Base-by-base conservation (phyloP, 1,139 yeast species). In the Candida anutae region DNA sequence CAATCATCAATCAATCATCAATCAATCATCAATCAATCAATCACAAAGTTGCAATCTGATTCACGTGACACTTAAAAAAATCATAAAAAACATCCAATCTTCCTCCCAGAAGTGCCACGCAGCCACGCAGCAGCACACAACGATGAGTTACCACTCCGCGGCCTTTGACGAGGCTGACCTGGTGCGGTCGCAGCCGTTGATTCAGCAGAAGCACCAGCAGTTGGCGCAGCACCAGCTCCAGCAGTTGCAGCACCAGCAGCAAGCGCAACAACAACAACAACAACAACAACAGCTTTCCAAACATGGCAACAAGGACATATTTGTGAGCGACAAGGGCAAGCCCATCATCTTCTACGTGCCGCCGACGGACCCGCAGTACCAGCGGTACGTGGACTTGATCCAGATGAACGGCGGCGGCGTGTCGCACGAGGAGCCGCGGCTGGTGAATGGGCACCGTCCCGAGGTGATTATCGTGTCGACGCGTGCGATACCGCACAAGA, bases 341-440 rank as follows among this genome's bases (percentile, higher is more conserved):
- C 32, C 57, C 15, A 31, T 55, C 35, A 29, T 42, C 12, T 55
- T 56, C 29, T 45, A 39, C 24, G 45, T 56, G 20, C 50, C 52
- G 3, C 24, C 26, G 8, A 37, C 35, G 16, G 60, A 53, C 26
- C 47, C 51, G 5, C 36, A 43, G 10, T 37, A 51, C 22, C 35
- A 42, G 10, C 39, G 43, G 19, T 54, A 46, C 31, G 40, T 37
- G 16, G 33, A 36, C 4, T 29, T 48, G 22, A 55, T 61, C 17
- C 46, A 40, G 19, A 33, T 32, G n/a, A 36, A 57, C 38, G 68
- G 68, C 6, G 68, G 68, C 1, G 33, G 43, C 11, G 40, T 56
- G 4, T 45, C 52, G 8, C 55, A 49, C 27, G 42, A 38, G 11
- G 37, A 33, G 13, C 51, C 55, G 5, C 8, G 33, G 6, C 24